phyloP scores from a whole-genome alignment of 2,329 filamentous ascomycete species.

The Cordyceps sp. region DNA sequence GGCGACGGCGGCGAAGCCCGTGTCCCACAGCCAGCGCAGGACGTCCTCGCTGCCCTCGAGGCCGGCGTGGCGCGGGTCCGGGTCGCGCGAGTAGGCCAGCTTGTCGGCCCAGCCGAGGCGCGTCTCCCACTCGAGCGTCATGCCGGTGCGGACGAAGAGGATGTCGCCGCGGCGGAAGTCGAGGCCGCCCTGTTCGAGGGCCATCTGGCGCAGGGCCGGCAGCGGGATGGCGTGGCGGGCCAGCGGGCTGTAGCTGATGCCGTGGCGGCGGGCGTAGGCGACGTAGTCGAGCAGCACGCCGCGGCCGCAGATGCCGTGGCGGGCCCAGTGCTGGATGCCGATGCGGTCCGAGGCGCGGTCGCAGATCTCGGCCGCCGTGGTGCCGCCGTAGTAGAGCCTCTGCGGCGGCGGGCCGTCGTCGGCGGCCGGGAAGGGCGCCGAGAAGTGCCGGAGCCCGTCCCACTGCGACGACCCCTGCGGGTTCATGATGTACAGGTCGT shows the following conservation, averaged over 20 bases:
- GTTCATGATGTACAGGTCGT: no score
- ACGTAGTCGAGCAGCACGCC: conserved; percentile 34
- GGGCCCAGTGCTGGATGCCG: no score
- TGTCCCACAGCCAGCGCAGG: conserved; percentile 28
- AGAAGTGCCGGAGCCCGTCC: no score
- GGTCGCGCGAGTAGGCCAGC: conserved; percentile 23
- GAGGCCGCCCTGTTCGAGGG: conserved; percentile 22
- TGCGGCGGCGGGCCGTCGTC: no score
- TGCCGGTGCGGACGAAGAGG: conserved; percentile 20
- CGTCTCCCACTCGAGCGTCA: conserved; percentile 13
- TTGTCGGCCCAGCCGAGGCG: conserved; percentile 21
- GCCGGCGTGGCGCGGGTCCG: conserved; percentile 14
- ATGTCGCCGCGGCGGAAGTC: conserved; percentile 32
- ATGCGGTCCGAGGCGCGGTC: no score
- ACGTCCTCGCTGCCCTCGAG: conserved; percentile 13
- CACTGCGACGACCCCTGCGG: no score
- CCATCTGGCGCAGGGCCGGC: conserved; percentile 13
- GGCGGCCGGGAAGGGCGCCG: no score
- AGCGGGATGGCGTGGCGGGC: conserved; percentile 19
- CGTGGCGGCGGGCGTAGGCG: conserved; percentile 20
- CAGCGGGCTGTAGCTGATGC: conserved; percentile 22
- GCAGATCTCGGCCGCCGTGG: no score
- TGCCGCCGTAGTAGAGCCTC: no score
- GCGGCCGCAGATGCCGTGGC: no score
- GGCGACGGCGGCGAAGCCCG: conserved; percentile 27